phyloP scores from a whole-genome alignment of 2,329 filamentous ascomycete genomes.

The Hymenoscyphus occultus region DNA sequence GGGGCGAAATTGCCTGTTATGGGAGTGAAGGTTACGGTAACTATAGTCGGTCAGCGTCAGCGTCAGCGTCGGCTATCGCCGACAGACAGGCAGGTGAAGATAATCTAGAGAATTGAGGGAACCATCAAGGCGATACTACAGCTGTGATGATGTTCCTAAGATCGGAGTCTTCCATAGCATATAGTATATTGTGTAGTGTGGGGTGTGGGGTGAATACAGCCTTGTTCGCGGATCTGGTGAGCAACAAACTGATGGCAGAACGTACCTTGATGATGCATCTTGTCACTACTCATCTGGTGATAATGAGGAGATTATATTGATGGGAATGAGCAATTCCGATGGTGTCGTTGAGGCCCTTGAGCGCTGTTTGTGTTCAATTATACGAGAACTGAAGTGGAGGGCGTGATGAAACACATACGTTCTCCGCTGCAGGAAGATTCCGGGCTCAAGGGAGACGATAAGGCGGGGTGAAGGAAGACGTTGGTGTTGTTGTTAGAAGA shows the following conservation, averaged over 20 bases:
- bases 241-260: slow-evolving; percentile 6
- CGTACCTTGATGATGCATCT: slow-evolving; percentile 26
- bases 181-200: not conserved
- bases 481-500: not conserved
- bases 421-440: not conserved
- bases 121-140: not conserved
- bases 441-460: slow-evolving; percentile 2
- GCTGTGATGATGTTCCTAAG: not conserved
- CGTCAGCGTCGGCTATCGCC: slow-evolving; percentile 1
- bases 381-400: not conserved
- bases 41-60: slow-evolving; percentile 25
- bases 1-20: slow-evolving; percentile 25
- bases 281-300: not conserved
- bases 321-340: not conserved
- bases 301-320: not conserved
- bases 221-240: slow-evolving; percentile 10
- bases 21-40: slow-evolving; percentile 26
- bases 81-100: not conserved
- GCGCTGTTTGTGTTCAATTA: slow-evolving; percentile 1
- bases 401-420: slow-evolving; percentile 6
- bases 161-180: not conserved
- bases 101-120: not conserved
- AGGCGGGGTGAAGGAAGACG: not conserved
- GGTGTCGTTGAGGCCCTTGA: not conserved
- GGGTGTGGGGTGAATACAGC: slow-evolving; percentile 11